These are phyloP conservation scores for Penicillium hesseltinei DNA, from an alignment of 2,329 filamentous ascomycete genomes.

Conservation along the genomic window DNA sequence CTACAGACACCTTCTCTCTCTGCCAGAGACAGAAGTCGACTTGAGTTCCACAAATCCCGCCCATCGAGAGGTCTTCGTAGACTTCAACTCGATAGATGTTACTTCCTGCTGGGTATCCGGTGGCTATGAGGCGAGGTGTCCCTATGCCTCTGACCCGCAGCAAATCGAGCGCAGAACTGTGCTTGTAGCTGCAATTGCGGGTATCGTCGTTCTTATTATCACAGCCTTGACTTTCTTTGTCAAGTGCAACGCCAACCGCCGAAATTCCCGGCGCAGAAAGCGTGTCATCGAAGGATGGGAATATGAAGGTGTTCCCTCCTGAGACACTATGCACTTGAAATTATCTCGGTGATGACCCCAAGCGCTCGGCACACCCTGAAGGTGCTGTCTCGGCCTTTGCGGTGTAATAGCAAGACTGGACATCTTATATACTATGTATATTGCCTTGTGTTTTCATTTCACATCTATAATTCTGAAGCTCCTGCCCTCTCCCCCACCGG, in stretches of 20 bases:
- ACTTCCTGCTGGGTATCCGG: conserved; percentile 61
- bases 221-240: conserved; percentile 61
- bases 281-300: conserved; percentile 58
- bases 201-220: conserved; percentile 61
- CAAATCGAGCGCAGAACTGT: conserved; percentile 49
- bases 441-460: not conserved
- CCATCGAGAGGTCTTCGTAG: conserved; percentile 52
- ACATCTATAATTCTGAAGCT: not conserved
- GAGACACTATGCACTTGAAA: not conserved
- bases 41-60: conserved; percentile 27
- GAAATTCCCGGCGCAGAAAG: conserved; percentile 51
- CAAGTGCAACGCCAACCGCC: conserved; percentile 63
- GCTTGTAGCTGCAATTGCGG: conserved; percentile 61
- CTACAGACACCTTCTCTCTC: conserved; percentile 40
- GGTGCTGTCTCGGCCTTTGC: not conserved
- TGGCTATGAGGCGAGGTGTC: conserved; percentile 56
- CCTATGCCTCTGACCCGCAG: conserved; percentile 51
- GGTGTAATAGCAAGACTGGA: not conserved
- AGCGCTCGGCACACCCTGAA: not conserved
- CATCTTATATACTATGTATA: not conserved
- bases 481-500: not conserved
- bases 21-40: conserved; percentile 28
- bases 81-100: conserved; percentile 60
- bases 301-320: conserved; percentile 65
- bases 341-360: not conserved